These are phyloP conservation scores for Pseudevernia furfuracea DNA, from an alignment of 495 filamentous ascomycete genomes.

Conservation along the genomic window DNA sequence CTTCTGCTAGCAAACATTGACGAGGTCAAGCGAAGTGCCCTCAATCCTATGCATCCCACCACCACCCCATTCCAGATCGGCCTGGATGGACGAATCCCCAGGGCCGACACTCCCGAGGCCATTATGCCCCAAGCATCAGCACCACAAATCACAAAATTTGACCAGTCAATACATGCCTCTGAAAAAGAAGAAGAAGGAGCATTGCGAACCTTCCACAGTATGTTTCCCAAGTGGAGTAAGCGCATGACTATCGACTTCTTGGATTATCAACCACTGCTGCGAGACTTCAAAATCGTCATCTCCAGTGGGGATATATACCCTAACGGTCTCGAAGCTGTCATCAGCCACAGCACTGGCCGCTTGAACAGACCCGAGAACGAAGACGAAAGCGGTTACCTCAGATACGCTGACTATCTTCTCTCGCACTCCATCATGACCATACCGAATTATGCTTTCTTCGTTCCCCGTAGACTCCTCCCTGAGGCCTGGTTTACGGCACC, in stretches of 20 bases:
- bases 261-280: background rate
- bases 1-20: background rate
- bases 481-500: background rate
- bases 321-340: background rate
- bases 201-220: background rate
- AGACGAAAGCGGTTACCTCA: background rate
- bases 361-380: background rate
- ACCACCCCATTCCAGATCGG: background rate
- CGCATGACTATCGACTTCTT: background rate
- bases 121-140: background rate
- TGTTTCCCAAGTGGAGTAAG: background rate
- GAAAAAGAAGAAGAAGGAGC: background rate
- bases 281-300: slow-evolving; percentile 1
- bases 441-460: background rate
- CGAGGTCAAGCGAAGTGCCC: background rate
- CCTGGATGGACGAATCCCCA: background rate
- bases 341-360: background rate
- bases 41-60: background rate
- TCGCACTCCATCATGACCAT: background rate
- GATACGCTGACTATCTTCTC: background rate
- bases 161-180: background rate
- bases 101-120: background rate
- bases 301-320: background rate
- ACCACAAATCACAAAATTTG: background rate
- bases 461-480: background rate